These are phyloP conservation scores for Colletotrichum tropicicola DNA, from an alignment of 2,329 filamentous ascomycete genomes.

Conservation along the genomic window DNA sequence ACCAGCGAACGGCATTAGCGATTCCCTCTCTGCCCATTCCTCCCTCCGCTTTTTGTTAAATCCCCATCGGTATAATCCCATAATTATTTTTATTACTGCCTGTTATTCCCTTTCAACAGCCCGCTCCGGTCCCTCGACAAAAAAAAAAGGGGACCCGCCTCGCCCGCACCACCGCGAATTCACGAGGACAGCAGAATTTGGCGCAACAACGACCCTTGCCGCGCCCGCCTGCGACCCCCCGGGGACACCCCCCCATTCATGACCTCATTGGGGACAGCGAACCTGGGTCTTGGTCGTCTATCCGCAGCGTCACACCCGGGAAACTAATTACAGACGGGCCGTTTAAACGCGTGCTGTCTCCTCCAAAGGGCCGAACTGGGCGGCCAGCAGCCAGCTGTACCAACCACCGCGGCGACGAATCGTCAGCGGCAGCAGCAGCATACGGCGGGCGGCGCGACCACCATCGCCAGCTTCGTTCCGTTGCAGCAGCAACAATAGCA, in stretches of 20 bases:
- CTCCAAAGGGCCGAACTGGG: constrained; percentile 28
- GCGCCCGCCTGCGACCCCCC: not conserved
- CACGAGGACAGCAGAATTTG: constrained; percentile 28
- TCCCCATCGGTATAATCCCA: constrained; percentile 6
- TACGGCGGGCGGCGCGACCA: not conserved
- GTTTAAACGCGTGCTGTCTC: constrained; percentile 28
- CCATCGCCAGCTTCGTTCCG: not conserved
- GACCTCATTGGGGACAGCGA: constrained; percentile 28
- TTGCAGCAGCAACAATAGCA: too few species aligned
- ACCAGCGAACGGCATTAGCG: not conserved
- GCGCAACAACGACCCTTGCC: constrained; percentile 1
- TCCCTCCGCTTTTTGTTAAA: not conserved
- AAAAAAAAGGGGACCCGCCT: not conserved
- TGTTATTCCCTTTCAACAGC: not conserved
- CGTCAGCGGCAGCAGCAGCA: not conserved
- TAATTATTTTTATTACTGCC: not conserved
- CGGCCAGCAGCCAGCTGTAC: not conserved
- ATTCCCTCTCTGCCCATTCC: not conserved
- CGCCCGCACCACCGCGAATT: constrained; percentile 12
- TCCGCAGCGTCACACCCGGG: constrained; percentile 29
- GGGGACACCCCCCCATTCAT: constrained; percentile 22
- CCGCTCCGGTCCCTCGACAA: not conserved
- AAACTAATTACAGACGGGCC: constrained; percentile 31
- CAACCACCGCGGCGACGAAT: not conserved
- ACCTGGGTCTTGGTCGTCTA: constrained; percentile 23